Evolutionary conservation across 192 early-diverging fungal species (phyloP).

Genomic region (Obelidium mucronatum): DNA sequence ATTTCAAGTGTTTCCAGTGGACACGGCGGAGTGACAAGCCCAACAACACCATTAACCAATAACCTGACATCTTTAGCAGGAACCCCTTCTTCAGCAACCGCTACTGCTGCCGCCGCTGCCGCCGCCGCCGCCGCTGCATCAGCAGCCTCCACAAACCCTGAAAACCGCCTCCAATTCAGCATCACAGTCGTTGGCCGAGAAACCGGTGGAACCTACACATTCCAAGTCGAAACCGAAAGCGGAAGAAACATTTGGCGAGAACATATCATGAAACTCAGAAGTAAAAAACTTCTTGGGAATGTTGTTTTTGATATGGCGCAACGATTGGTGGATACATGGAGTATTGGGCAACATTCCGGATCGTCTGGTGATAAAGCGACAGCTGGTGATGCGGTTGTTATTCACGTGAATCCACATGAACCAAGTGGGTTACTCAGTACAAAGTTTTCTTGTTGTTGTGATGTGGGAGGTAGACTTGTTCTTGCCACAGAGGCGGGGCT

Average conservation of each 20-base stretch:
- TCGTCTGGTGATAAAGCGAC: neutral
- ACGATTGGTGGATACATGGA: slow-evolving; percentile 9
- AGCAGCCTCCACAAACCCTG: no score
- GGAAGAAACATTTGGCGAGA: slow-evolving; percentile 86
- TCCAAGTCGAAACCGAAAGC: slow-evolving; percentile 78
- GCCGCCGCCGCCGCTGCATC: no score
- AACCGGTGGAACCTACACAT: slow-evolving; percentile 68
- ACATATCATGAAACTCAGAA: slow-evolving; percentile 69
- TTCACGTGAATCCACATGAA: neutral
- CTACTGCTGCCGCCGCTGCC: neutral
- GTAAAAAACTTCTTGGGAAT: slow-evolving; percentile 32
- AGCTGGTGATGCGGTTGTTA: neutral
- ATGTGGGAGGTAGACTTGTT: slow-evolving; percentile 68
- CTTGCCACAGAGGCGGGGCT: slow-evolving; percentile 89
- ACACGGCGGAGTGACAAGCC: neutral
- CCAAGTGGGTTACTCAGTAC: neutral
- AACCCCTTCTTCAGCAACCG: neutral
- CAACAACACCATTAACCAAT: no score
- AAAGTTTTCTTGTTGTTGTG: slow-evolving; percentile 10
- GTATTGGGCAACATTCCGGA: neutral
- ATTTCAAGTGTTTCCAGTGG: neutral
- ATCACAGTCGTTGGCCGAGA: slow-evolving; percentile 15
- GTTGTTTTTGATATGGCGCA: slow-evolving; percentile 35
- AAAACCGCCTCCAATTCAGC: slow-evolving; percentile 15
- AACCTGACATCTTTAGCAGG: no score